phyloP scores from a whole-genome alignment of 2,329 filamentous ascomycete species.

The Daldinia sp. region DNA sequence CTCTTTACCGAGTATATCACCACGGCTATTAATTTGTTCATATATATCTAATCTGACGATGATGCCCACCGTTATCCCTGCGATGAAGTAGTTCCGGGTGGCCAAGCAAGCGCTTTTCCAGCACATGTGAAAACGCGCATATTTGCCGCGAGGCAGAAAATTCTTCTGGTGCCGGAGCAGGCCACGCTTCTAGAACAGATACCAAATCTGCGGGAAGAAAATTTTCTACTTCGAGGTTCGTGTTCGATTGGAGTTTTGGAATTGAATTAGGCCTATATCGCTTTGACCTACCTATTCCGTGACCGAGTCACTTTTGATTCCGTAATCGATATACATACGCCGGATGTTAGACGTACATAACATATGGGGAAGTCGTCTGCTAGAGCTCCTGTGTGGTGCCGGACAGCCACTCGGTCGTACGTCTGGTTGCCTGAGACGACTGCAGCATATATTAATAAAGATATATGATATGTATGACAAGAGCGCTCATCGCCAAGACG shows the following conservation, averaged over 20 bases:
- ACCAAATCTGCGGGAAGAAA: neutral
- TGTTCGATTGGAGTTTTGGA: neutral
- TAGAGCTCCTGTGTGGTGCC: neutral
- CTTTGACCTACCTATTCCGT: conserved; percentile 17
- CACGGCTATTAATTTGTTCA: neutral
- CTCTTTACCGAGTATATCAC: neutral
- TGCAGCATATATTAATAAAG: neutral
- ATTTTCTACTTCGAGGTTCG: conserved; percentile 2
- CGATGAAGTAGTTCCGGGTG: neutral
- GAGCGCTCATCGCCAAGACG: neutral
- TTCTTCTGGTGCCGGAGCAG: neutral
- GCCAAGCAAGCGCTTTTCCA: neutral
- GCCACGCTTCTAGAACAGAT: neutral
- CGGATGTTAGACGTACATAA: neutral
- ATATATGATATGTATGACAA: neutral
- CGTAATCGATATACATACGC: neutral
- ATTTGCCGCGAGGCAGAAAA: neutral
- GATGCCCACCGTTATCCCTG: neutral
- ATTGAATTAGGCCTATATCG: neutral
- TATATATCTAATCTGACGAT: neutral
- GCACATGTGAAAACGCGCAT: neutral
- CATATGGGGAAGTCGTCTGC: neutral
- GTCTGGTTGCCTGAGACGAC: neutral
- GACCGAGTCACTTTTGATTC: conserved; percentile 2
- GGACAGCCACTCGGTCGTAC: neutral